Evolutionary conservation across 129 eudicot species (phyloP), one percentile per base, ranked within the genome.

Genomic region (Apium graveolens): DNA sequence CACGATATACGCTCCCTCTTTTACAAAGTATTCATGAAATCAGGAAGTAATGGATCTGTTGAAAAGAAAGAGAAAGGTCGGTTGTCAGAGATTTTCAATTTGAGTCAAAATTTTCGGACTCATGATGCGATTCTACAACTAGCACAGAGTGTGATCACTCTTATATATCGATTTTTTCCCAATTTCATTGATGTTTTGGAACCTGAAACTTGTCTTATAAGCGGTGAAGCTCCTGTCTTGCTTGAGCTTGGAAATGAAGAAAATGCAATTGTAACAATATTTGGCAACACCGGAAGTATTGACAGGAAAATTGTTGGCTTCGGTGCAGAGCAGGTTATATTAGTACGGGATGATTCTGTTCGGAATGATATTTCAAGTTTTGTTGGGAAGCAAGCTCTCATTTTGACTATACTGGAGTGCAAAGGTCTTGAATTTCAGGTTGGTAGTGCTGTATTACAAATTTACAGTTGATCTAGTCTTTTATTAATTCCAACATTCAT

Each of bases 371-470:
- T 93, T 35, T 80, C 77, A 39, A 77, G 51, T 39, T 86, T 75
- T 63, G 86, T 90, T 55, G 98, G 96, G 71, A 84, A 87, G 48
- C 83, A 86, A 27, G 98, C 98, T 78, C 93, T 93, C 21, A 86
- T 93, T 69, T 85, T 93, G 72, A 90, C 93, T 3, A 75, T 93
- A 44, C 84, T 90, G 24, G 98, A 93, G 86, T 93, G 98, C 86
- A 93, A 93, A 53, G 96, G 98, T 69, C 91, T 90, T 11, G 98
- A 93, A 43, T 93, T 93, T 85, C 92, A 90, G 92, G 98, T 89
- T 69, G 39, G 39, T 68, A 18, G 20, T 4, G 60, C 18, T 78
- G 18, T 24, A 24, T n/a, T 7, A 10, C 14, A 55, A 46, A 21
- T 21, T 55, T 45, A 13, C 18, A 11, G 18, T 45, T 45, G 63